phyloP scores from a whole-genome alignment of 495 filamentous ascomycete genomes.

The Penicillium arizonense region DNA sequence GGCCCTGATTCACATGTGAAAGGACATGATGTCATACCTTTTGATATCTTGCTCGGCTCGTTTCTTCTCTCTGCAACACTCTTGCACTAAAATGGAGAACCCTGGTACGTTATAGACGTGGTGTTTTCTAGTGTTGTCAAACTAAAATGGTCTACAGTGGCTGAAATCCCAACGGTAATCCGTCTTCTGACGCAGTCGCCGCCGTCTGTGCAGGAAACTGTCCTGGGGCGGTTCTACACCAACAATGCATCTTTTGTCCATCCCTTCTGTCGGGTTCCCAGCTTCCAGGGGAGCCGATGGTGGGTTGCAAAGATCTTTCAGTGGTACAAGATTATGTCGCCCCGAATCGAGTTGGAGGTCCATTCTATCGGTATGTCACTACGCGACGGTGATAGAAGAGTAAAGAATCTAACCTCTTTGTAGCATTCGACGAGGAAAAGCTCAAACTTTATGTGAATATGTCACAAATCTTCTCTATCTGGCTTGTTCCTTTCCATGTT shows the following conservation, averaged over 20 bases:
- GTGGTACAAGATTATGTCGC: slow-evolving; percentile 85
- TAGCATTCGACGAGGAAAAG: slow-evolving; percentile 66
- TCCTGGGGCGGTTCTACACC: slow-evolving; percentile 69
- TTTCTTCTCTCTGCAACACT: background rate
- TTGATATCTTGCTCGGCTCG: background rate
- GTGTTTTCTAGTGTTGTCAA: background rate
- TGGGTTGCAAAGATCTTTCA: slow-evolving; percentile 69
- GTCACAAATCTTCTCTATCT: slow-evolving; percentile 71
- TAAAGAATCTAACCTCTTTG: background rate
- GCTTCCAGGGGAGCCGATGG: slow-evolving; percentile 54
- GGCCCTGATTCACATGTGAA: slow-evolving; percentile 2
- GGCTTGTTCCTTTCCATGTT: slow-evolving; percentile 71
- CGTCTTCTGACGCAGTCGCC: slow-evolving; percentile 61
- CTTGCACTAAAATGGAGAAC: slow-evolving; percentile 32
- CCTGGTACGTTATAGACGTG: slow-evolving; percentile 27
- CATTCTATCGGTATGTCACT: slow-evolving; percentile 60
- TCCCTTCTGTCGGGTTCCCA: slow-evolving; percentile 74
- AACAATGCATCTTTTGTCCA: slow-evolving; percentile 70
- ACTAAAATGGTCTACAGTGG: slow-evolving; percentile 23
- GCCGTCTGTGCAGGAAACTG: slow-evolving; percentile 58
- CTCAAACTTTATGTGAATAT: slow-evolving; percentile 68
- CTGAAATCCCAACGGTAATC: slow-evolving; percentile 63
- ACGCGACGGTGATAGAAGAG: background rate
- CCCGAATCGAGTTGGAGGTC: slow-evolving; percentile 66
- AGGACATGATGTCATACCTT: slow-evolving; percentile 19